A percentile compares a stretch with the other conserved stretches of the same genome.
Evolutionary conservation across 2,329 filamentous ascomycete genomes (phyloP).

Genomic region (Colletotrichum aenigma): DNA sequence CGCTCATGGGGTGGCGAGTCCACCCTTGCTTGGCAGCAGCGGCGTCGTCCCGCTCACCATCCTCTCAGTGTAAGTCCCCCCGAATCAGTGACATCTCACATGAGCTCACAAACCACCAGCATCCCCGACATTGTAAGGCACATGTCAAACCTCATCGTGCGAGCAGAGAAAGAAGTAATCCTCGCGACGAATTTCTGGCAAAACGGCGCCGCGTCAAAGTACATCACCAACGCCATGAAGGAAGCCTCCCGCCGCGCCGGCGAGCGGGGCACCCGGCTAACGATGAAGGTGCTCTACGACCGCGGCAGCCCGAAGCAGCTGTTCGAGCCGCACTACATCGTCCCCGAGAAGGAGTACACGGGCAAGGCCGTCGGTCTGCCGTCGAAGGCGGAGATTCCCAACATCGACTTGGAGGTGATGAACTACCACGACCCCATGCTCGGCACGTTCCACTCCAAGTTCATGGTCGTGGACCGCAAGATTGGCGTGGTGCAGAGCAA

Average conservation of each 20-base stretch:
- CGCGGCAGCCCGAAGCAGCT: slow-evolving; percentile 69
- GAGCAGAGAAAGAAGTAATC: slow-evolving; percentile 74
- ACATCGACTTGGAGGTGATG: slow-evolving; percentile 74
- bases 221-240: slow-evolving; percentile 70
- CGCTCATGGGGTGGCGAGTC: slow-evolving; percentile 54
- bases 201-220: slow-evolving; percentile 67
- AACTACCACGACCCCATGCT: slow-evolving; percentile 74
- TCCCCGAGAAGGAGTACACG: slow-evolving; percentile 63
- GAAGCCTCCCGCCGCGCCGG: slow-evolving; percentile 73
- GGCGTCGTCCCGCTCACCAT: slow-evolving; percentile 73
- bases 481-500: slow-evolving; percentile 77
- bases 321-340: slow-evolving; percentile 67
- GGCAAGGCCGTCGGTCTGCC: slow-evolving; percentile 65
- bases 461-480: slow-evolving; percentile 75
- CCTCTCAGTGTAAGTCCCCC: slow-evolving; percentile 56
- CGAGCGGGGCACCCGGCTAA: slow-evolving; percentile 57
- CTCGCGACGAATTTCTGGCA: slow-evolving; percentile 81
- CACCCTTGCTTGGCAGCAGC: slow-evolving; percentile 53
- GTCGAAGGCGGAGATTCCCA: slow-evolving; percentile 66
- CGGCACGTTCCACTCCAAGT: slow-evolving; percentile 80
- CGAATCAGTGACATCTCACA: no score
- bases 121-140: slow-evolving; percentile 75
- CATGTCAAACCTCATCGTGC: slow-evolving; percentile 76
- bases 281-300: slow-evolving; percentile 80
- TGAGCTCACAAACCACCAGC: neutral